Evolutionary conservation across 352 stramenopile species (phyloP), one percentile per base, ranked within the genome.

Genomic region (Pythium apleroticum): DNA sequence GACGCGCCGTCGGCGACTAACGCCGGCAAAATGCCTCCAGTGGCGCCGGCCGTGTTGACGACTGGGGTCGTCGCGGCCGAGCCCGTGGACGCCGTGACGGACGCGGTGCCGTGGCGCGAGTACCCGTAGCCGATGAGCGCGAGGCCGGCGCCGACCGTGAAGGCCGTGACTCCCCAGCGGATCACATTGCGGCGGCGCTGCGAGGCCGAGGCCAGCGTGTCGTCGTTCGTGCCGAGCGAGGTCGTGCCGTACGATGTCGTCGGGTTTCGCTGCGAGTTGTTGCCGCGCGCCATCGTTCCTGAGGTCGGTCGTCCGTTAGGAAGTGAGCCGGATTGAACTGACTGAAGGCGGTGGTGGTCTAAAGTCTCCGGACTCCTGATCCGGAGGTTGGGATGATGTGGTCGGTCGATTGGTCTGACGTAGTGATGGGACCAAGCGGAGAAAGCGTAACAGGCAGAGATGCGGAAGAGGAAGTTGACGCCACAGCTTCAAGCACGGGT

Each of bases 241-340:
- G 69, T 73, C 14, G 75, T 86, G 50, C 78, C 78, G 66, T 87
- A 87, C n/a, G 62, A 68, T 8, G 78, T 87, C 3, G 69, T 52
- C 33, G 30, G 52, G 54, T 60, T 63, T 12, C 43, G 56, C 39
- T 55, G 53, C 46, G 57, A 33, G 52, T 49, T 52, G 64, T 20
- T 41, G 19, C 63, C 57, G 27, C 57, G 57, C 33, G 54, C 52
- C 57, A 66, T 65, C 30, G 10, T 28, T 48, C 41, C 9, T 54
- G 20, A 28, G 25, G n/a, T 41, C n/a, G n/a, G 25, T 11, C 41
- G 41, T 49, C 41, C 3, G 41, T 49, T 49, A 49, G 41, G 41
- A 49, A 49, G 41, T 49, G 41, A 49, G 41, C 2, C 7, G 41
- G 19, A 15, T 3, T 22, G 20, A 45, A 49, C 41, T 49, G 41